phyloP scores from a whole-genome alignment of 2,329 filamentous ascomycete genomes.

The Zarea fungicola region DNA sequence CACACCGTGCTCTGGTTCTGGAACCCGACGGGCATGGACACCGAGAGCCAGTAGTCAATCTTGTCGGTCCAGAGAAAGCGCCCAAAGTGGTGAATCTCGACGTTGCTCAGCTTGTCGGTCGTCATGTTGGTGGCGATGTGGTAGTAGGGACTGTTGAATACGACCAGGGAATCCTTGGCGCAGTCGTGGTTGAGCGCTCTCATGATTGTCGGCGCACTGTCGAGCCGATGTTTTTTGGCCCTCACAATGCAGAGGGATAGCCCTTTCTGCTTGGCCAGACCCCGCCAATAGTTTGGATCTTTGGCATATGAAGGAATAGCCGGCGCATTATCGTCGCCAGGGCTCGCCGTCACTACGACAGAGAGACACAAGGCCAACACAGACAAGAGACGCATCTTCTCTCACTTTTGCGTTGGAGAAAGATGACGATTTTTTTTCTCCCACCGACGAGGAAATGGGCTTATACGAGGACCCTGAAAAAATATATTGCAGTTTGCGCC shows the following conservation, averaged over 20 bases:
- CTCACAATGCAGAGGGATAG: slow-evolving; percentile 23
- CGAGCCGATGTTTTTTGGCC: slow-evolving; percentile 22
- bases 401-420: too few relatives aligned
- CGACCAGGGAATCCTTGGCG: slow-evolving; percentile 24
- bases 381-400: too few relatives aligned
- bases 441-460: too few relatives aligned
- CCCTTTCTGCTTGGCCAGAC: not conserved
- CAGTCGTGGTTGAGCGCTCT: slow-evolving; percentile 28
- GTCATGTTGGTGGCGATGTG: slow-evolving; percentile 31
- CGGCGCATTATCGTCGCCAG: too few relatives aligned
- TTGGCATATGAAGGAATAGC: too few relatives aligned
- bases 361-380: too few relatives aligned
- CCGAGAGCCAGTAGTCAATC: slow-evolving; percentile 46
- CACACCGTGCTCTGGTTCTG: slow-evolving; percentile 52
- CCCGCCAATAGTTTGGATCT: not conserved
- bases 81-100: slow-evolving; percentile 40
- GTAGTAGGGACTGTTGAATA: slow-evolving; percentile 29
- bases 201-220: slow-evolving; percentile 28
- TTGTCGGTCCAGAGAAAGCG: slow-evolving; percentile 37
- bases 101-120: slow-evolving; percentile 26
- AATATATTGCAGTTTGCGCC: too few relatives aligned
- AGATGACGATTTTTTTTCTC: too few relatives aligned
- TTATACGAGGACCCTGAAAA: too few relatives aligned
- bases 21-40: slow-evolving; percentile 46
- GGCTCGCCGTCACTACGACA: too few relatives aligned